Evolutionary conservation across 331 rosid species (phyloP).

Genomic region (Saraca asoca): DNA sequence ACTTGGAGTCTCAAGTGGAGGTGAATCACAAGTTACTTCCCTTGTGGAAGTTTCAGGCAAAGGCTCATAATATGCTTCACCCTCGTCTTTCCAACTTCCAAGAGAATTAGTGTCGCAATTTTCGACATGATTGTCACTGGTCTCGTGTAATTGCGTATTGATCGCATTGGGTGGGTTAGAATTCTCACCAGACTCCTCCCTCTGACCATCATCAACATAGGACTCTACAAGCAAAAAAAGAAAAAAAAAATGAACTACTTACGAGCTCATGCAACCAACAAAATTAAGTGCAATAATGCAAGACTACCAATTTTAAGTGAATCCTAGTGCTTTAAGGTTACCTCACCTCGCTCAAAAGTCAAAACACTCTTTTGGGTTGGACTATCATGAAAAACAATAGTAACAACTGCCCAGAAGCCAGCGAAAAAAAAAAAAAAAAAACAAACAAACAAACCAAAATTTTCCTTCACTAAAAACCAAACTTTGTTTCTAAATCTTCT

Average conservation of each 20-base stretch:
- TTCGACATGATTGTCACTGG: slow-evolving; percentile 41
- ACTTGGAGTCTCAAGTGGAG: slow-evolving; percentile 36
- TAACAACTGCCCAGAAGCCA: too few species aligned
- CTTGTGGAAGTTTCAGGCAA: slow-evolving; percentile 37
- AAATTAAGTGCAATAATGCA: not conserved
- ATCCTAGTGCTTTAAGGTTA: too few species aligned
- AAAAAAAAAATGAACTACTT: too few species aligned
- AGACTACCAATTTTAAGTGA: not conserved
- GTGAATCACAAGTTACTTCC: slow-evolving; percentile 30
- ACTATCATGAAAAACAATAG: not conserved
- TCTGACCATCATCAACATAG: slow-evolving; percentile 28
- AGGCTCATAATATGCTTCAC: slow-evolving; percentile 41
- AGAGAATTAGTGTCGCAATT: slow-evolving; percentile 54
- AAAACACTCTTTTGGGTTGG: not conserved
- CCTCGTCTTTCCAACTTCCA: slow-evolving; percentile 62
- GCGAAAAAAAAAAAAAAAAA: not conserved
- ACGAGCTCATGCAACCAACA: not conserved
- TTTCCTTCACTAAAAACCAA: too few species aligned
- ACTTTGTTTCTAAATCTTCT: not conserved
- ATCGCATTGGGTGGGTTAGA: slow-evolving; percentile 12
- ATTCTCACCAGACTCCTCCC: slow-evolving; percentile 16
- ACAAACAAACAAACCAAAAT: not conserved
- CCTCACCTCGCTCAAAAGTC: not conserved
- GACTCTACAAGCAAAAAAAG: slow-evolving; percentile 29
- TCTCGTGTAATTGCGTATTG: slow-evolving; percentile 26